Percentiles rank a stretch among this genome's conserved stretches.
phyloP scores from a whole-genome alignment of 257 asterid genomes.

The Nicotiana knightiana region DNA sequence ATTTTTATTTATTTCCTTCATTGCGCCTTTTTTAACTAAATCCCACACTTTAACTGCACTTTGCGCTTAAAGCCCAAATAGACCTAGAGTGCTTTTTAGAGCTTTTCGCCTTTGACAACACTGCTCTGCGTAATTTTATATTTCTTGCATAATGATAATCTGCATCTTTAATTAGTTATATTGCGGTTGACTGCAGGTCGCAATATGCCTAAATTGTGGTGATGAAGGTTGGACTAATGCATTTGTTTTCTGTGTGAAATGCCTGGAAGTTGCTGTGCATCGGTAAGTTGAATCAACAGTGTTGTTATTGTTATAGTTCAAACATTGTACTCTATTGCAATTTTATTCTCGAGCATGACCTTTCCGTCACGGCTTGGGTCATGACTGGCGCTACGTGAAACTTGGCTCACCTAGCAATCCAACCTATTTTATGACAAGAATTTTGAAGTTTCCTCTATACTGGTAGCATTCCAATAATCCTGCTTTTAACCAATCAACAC shows the following conservation, averaged over 20 bases:
- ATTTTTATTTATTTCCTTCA: no score
- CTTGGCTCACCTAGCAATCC: background rate
- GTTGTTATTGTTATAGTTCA: background rate
- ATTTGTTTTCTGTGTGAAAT: constrained; percentile 15
- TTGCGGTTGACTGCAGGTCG: constrained; percentile 5
- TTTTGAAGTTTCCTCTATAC: background rate
- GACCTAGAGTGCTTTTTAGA: no score
- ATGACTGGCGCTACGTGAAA: background rate
- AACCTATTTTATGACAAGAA: background rate
- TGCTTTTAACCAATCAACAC: background rate
- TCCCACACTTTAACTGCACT: no score
- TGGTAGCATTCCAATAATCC: background rate
- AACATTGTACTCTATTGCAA: background rate
- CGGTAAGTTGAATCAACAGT: constrained; percentile 12
- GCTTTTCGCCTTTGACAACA: no score
- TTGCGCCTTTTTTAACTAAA: no score
- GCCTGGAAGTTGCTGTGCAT: constrained; percentile 21
- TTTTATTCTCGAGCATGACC: background rate
- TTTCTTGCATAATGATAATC: background rate
- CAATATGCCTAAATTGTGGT: constrained; percentile 13
- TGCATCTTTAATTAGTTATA: background rate
- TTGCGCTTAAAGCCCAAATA: no score
- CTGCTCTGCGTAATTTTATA: background rate
- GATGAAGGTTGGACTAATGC: constrained; percentile 6
- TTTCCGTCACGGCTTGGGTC: background rate